Evolutionary conservation across 2,329 filamentous ascomycete genomes (phyloP).

Genomic region (Myriangium duriaei): DNA sequence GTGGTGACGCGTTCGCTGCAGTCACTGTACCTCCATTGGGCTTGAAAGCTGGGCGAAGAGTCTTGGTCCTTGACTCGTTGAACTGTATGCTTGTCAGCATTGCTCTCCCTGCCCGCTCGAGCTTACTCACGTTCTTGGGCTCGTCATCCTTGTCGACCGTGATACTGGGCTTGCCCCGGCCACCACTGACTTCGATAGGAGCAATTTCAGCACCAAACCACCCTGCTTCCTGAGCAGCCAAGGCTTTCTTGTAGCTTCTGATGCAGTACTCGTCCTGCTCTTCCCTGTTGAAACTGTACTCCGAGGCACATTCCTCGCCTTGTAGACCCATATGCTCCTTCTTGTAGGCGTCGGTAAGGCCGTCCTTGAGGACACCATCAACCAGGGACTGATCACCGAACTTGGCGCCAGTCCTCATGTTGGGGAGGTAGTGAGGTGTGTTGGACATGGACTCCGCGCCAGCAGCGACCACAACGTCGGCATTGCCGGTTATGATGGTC

Average conservation of each 20-base stretch:
- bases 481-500: slow-evolving; percentile 94
- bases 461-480: slow-evolving; percentile 82
- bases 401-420: slow-evolving; percentile 75
- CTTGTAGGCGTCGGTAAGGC: slow-evolving; percentile 87
- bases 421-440: slow-evolving; percentile 86
- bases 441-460: slow-evolving; percentile 99
- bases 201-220: slow-evolving; percentile 77
- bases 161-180: slow-evolving; percentile 77
- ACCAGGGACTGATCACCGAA: slow-evolving; percentile 84
- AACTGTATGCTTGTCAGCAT: slow-evolving; percentile 23
- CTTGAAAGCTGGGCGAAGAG: slow-evolving; percentile 62
- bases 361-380: slow-evolving; percentile 88
- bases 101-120: not conserved
- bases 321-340: slow-evolving; percentile 94
- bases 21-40: slow-evolving; percentile 81
- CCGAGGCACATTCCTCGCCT: slow-evolving; percentile 79
- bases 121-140: slow-evolving; percentile 65
- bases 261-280: slow-evolving; percentile 95
- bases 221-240: slow-evolving; percentile 69
- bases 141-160: slow-evolving; percentile 81
- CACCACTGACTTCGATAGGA: slow-evolving; percentile 75
- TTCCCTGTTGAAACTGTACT: slow-evolving; percentile 70
- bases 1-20: slow-evolving; percentile 87
- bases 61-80: slow-evolving; percentile 39
- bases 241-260: slow-evolving; percentile 84